Base-by-base conservation (phyloP, 805 yeast genomes). In the Wickerhamomyces bisporus region DNA sequence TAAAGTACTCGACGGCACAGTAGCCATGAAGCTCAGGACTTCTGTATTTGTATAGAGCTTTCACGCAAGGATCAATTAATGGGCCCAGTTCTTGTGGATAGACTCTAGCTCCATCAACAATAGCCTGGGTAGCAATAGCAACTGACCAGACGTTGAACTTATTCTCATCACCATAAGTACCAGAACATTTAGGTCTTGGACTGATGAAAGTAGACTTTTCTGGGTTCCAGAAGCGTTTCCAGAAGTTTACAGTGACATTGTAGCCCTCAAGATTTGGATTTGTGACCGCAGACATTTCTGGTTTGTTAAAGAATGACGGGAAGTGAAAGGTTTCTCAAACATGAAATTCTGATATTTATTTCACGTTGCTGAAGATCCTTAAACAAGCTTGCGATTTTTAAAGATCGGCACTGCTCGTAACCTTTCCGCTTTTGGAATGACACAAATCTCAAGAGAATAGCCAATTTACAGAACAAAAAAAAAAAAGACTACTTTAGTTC, bases 141-240 rank as follows among this genome's bases (percentile, higher is more conserved):
- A 77, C 75, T 0, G 84, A 77, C 86, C 86, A 81, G n/a, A 79
- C 73, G 25, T 76, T 77, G 53, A 76, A 77, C 34, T 66, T 68
- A 32, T 75, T 74, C 28, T 73, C 69, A 36, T 71, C 68, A 13
- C 79, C 78, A 36, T 59, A 65, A 18, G 70, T 53, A n/a, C 74
- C 76, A n/a, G 66, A 52, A 18, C 56, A 50, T 26, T 43, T 48
- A 17, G 58, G 58, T 9, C 34, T 39, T 13, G 56, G 54, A 4
- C 50, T 43, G 28, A 26, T 52, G 39, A 55, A 55, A 1, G 57
- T 55, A 4, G 38, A 40, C 35, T 49, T 44, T 1, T 23, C 19
- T 0, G 47, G 44, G 28, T 52, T 52, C 55, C 56, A 55, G 38
- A 43, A 55, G 10, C 29, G 34, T 7, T 34, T 38, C 58, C 58